Base-by-base conservation (phyloP, 2,329 filamentous ascomycete species). In the Pestalotiopsis sp. region DNA sequence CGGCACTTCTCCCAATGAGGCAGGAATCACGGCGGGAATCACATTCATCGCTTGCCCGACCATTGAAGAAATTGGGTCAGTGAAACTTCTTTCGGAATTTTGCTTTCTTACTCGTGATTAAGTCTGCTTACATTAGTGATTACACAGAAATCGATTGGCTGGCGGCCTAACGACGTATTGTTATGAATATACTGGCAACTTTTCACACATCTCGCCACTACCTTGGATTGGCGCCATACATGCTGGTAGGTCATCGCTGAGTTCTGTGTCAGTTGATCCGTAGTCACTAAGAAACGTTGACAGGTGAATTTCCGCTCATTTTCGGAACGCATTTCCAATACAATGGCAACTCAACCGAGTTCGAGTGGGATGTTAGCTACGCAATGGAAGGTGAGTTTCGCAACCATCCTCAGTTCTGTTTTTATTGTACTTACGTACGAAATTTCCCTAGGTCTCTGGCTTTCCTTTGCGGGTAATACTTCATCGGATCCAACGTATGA, bases 101-200 rank as follows among this genome's bases (percentile, higher is more conserved):
- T 3, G 4, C 13, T 2, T 44, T 35, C 2, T 35, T 9, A 9
- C 7, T 35, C 6, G 7, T 9, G 7, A 22, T 17, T 2, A 55
- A 30, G 14, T 7, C 13, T 55, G 5, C 13, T 35, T 35, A 35
- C 44, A 10, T 3, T 13, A 3, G 11, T 30, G 1, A 35, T 5
- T 35, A 48, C 35, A 13, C 26, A 30, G 40, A 26, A 35, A 44
- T 13, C 39, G 55, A 10, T 13, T 40, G 24, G 13, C n/a, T 10
- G 48, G 39, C 60, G 26, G 35, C 11, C 60, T 48, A 17, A 71
- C 66, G 56, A 80, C 78, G 0, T 79, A 78, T 66, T 74, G 77
- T 38, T 80, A 79, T 68, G 71, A 77, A 60, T 79, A 80, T 64
- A 71, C 74, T 3, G 78, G 78, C 10, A 80, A 80, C 67, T 80